Evolutionary conservation across 1,284 basidiomycete species (phyloP), one percentile per base, ranked within the genome.

Genomic region (Puccinia brachypodii): DNA sequence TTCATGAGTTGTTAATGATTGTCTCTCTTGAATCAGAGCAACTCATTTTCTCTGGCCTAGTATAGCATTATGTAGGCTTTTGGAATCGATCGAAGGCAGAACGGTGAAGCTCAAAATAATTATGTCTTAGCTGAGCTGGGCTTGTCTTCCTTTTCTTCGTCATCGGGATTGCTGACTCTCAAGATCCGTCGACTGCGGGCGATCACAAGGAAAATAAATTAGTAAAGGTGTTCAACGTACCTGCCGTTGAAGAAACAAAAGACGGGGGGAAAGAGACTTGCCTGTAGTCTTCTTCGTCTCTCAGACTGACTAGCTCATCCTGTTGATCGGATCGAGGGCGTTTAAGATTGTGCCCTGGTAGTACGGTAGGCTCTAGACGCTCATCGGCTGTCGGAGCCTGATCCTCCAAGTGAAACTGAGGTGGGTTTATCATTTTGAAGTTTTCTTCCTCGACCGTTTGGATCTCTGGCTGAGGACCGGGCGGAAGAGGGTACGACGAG

Each of bases 121-220:
- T 28, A 68, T 1, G 22, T 7, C 22, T 68, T 9, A 16, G 40
- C 13, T 3, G 38, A 14, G 22, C 25, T 68, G 16, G 33, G 64
- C 40, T 68, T 38, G n/a, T 68, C 64, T 3, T 44, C n/a, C 14
- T 33, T 33, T 62, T 76, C 36, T 62, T 76, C 58, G 44, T 13
- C 33, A 73, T 76, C 74, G 3, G 74, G 74, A 22, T 76, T 76
- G 40, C 74, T 76, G 47, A 76, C 74, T 60, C 31, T 76, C 2
- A 76, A n/a, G 19, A 76, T 76, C 25, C 60, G 47, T 56, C 71
- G 58, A 47, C 74, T 60, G 31, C 9, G 36, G 31, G 62, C n/a
- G 16, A 42, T n/a, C 14, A 60, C 8, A 16, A 28, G 19, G 62
- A 19, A 73, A 44, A 47, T 8, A 38, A 36, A 33, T 62, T 33